phyloP scores from a whole-genome alignment of 352 stramenopile genomes.

The Chrysophaeum taylorii region DNA sequence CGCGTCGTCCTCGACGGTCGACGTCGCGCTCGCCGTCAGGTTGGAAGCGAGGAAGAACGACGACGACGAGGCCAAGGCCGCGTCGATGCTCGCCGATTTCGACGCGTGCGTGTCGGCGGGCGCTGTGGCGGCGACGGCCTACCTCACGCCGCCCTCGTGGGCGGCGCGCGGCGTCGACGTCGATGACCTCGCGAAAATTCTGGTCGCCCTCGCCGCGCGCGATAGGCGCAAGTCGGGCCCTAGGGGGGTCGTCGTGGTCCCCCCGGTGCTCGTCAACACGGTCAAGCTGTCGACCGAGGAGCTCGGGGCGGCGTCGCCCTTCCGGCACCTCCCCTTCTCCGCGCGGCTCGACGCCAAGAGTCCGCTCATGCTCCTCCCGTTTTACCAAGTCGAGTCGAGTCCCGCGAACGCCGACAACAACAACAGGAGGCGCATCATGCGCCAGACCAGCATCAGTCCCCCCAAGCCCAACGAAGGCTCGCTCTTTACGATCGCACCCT shows the following conservation, averaged over 20 bases:
- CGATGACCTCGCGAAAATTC: neutral
- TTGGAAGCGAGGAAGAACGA: neutral
- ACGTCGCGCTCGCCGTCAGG: conserved; percentile 10
- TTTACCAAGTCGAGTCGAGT: neutral
- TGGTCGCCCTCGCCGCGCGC: neutral
- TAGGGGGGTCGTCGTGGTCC: no score
- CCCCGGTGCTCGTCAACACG: conserved; percentile 11
- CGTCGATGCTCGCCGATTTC: neutral
- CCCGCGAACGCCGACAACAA: no score
- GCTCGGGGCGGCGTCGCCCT: neutral
- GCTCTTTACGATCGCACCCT: no score
- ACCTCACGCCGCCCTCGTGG: conserved; percentile 13
- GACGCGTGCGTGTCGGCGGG: conserved; percentile 8
- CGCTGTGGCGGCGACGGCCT: conserved; percentile 3
- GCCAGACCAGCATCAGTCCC: no score
- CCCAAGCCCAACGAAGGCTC: no score
- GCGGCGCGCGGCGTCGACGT: neutral
- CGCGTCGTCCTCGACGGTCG: neutral
- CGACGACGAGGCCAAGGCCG: neutral
- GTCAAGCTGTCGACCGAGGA: conserved; percentile 1
- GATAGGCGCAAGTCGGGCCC: neutral
- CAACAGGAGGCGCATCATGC: no score
- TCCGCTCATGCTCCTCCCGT: neutral
- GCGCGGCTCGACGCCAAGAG: neutral
- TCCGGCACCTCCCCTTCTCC: neutral